Evolutionary conservation across 2,329 filamentous ascomycete species (phyloP), one percentile per base, ranked within the genome.

Genomic region (Nemania sp.): DNA sequence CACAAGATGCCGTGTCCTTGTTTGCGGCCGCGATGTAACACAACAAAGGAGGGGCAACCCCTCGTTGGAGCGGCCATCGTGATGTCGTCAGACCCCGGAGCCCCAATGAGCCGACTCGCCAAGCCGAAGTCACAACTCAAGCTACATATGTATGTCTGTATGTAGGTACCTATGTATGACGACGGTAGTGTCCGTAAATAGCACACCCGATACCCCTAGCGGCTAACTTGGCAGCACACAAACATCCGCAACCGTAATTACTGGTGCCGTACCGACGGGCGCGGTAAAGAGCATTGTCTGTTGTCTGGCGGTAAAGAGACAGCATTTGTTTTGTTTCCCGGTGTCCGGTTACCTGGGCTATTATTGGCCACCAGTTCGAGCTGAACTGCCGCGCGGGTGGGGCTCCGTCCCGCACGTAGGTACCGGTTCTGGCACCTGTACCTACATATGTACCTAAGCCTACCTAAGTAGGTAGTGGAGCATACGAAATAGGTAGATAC

Each of bases 321-420:
- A 22, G n/a, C 7, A 47, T 20, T 11, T 8, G 24, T 4, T 3
- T 26, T 11, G 55, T 51, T 29, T 15, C 24, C 5, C 5, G 32
- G 45, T 27, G 53, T 5, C 27, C 20, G 8, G 2, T 15, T 53
- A 22, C 8, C 51, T n/a, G 26, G n/a, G 1, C 15, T 38, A 10
- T 57, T 38, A 68, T 68, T 68, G 66, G 66, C 32, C 41, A 38
- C 29, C 43, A 38, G 32, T 29, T 35, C 20, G 7, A 56, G 43
- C 32, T 57, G 5, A 51, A 61, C 67, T 63, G 59, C 67, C 67
- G 67, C 62, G 62, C 60, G 47, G 43, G 43, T 18, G n/a, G 43
- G n/a, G n/a, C n/a, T 24, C 29, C 24, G 15, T 8, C 15, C 24
- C 22, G 11, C 4, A 4, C 24, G 18, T 52, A 2, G 22, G 43